Conservation (phyloP, 768 basidiomycete species). For the Suillus discolor region DNA sequence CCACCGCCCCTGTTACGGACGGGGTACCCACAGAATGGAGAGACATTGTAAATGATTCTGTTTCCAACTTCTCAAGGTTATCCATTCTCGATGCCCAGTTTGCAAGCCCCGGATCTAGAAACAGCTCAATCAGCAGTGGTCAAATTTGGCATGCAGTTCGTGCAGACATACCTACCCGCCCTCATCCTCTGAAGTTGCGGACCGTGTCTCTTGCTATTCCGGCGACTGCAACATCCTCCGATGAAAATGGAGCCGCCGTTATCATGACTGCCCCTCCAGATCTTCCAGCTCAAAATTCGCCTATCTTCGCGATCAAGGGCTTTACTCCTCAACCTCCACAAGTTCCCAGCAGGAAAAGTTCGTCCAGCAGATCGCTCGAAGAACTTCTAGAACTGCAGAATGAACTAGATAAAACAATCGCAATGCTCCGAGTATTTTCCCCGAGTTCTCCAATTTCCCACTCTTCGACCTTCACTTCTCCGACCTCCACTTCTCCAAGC, state of each 20-base stretch:
- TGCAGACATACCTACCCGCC: constrained; percentile 1
- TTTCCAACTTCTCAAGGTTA: constrained; percentile 8
- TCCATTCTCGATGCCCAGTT: constrained; percentile 16
- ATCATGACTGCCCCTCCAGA: constrained; percentile 6
- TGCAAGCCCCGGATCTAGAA: constrained; percentile 9
- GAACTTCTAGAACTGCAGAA: constrained; percentile 60
- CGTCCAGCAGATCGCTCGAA: constrained; percentile 43
- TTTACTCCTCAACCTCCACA: constrained; percentile 26
- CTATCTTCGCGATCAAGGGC: constrained; percentile 48
- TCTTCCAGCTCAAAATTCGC: constrained; percentile 35
- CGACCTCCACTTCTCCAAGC: constrained; percentile 17
- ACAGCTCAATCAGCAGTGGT: constrained; percentile 12
- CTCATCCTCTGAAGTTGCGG: constrained; percentile 10
- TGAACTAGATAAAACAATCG: constrained; percentile 67
- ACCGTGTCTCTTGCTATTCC: constrained; percentile 5
- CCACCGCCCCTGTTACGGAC: constrained; percentile 6
- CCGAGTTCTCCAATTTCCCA: constrained; percentile 14
- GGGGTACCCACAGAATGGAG: constrained; percentile 14
- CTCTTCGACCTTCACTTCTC: constrained; percentile 1
- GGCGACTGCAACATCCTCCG: background rate
- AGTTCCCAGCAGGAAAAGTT: constrained; percentile 9
- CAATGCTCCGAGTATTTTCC: constrained; percentile 52
- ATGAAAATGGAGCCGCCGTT: background rate
- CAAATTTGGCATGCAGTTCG: constrained; percentile 8
- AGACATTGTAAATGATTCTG: constrained; percentile 11